These are phyloP conservation scores for Salix caprea DNA, from an alignment of 345 rosid species.

Conservation along the genomic window DNA sequence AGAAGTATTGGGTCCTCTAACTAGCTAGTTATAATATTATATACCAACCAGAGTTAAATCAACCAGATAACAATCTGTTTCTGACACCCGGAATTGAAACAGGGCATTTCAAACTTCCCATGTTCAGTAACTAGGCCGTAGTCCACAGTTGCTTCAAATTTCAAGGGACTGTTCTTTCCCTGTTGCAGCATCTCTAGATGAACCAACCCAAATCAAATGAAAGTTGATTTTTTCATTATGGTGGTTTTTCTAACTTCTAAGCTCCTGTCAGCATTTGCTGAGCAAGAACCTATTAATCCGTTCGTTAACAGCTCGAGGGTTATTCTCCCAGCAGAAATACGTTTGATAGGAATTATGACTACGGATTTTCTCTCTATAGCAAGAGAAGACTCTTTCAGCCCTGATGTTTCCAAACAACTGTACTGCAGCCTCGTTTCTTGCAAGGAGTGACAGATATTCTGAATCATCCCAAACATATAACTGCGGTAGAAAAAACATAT, in stretches of 20 bases:
- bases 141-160: constrained; percentile 27
- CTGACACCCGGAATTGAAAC: constrained; percentile 32
- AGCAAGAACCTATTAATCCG: neutral
- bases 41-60: too few relatives aligned
- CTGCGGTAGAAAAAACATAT: constrained; percentile 22
- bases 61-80: neutral
- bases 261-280: constrained; percentile 9
- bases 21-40: neutral
- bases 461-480: constrained; percentile 55
- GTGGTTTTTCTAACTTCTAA: neutral
- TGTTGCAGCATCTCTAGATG: constrained; percentile 30
- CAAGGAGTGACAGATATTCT: constrained; percentile 43
- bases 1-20: neutral
- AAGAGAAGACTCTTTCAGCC: constrained; percentile 37
- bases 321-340: neutral
- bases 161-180: constrained; percentile 40
- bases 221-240: constrained; percentile 16
- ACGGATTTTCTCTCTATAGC: constrained; percentile 8
- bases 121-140: constrained; percentile 26
- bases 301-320: neutral
- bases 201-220: constrained; percentile 37
- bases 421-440: constrained; percentile 57
- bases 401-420: constrained; percentile 47
- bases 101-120: constrained; percentile 40
- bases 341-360: neutral